phyloP scores from a whole-genome alignment of 495 filamentous ascomycete species.

The Extremus antarcticus region DNA sequence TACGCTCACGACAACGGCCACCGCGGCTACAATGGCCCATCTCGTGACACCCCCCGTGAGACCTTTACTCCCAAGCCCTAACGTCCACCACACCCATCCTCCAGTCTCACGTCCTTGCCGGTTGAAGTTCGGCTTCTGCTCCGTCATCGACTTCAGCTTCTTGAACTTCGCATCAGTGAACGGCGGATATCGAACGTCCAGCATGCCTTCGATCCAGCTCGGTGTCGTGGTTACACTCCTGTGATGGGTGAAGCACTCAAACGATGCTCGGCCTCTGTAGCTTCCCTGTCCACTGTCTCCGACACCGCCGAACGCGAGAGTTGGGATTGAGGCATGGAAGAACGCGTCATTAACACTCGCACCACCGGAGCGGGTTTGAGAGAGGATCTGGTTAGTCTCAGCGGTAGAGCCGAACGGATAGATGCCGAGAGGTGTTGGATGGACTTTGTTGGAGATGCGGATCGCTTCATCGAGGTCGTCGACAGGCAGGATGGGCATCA shows the following conservation, averaged over 20 bases:
- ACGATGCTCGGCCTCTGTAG: conserved; percentile 73
- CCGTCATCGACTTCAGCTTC: conserved; percentile 46
- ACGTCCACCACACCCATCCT: conserved; percentile 12
- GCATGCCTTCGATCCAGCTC: conserved; percentile 64
- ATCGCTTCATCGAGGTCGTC: conserved; percentile 72
- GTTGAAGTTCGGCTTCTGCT: conserved; percentile 68
- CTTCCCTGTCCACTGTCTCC: conserved; percentile 73
- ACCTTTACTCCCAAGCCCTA: conserved; percentile 9
- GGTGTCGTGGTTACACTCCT: conserved; percentile 67
- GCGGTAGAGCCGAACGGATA: conserved; percentile 73
- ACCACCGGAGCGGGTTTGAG: conserved; percentile 31
- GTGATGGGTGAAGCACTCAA: conserved; percentile 73
- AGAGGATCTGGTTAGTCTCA: conserved; percentile 50
- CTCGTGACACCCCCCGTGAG: conserved; percentile 3
- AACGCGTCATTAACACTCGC: conserved; percentile 42
- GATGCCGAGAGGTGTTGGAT: conserved; percentile 69
- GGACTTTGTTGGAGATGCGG: conserved; percentile 58
- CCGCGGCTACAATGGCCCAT: conserved; percentile 4
- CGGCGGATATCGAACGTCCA: conserved; percentile 73
- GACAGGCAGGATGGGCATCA: conserved; percentile 69
- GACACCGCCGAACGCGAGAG: conserved; percentile 80
- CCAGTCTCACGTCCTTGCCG: conserved; percentile 45
- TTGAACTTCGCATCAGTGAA: conserved; percentile 50
- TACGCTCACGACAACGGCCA: conserved; percentile 6
- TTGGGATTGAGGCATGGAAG: conserved; percentile 66